Conservation (phyloP, 139 green algal genomes). For the Zygnema circumcarinatum region DNA sequence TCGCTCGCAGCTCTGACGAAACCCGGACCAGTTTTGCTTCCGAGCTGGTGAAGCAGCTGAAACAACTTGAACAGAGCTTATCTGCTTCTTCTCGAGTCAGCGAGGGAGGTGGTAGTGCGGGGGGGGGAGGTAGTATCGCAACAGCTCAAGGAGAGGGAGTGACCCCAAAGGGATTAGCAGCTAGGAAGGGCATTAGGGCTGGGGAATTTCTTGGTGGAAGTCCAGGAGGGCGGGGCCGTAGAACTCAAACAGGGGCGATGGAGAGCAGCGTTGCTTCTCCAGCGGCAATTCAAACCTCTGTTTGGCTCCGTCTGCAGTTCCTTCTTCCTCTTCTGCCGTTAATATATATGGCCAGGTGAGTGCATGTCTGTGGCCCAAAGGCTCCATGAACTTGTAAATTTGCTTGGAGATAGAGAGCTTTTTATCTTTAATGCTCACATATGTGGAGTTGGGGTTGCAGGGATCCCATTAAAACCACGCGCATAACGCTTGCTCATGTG, state of each 20-base stretch:
- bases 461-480: conserved; percentile 37
- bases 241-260: background rate
- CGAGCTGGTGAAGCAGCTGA: conserved; percentile 38
- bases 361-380: too few species aligned
- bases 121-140: background rate
- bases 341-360: conserved; percentile 29
- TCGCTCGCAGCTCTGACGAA: conserved; percentile 36
- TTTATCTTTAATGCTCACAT: too few species aligned
- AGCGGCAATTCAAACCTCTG: conserved; percentile 43
- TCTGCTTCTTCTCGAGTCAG: background rate
- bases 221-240: background rate
- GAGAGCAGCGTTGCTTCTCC: conserved; percentile 3
- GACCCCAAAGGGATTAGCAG: background rate
- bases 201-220: background rate
- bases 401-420: too few species aligned
- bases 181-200: background rate
- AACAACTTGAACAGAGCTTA: conserved; percentile 34
- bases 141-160: background rate
- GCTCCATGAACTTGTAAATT: too few species aligned
- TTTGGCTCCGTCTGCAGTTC: conserved; percentile 52
- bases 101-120: background rate
- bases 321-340: conserved; percentile 46
- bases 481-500: conserved; percentile 23
- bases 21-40: conserved; percentile 23
- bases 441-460: too few species aligned